Conservation (phyloP, 225 moss, liverwort and hornwort genomes). For the Antitrichia curtipendula region DNA sequence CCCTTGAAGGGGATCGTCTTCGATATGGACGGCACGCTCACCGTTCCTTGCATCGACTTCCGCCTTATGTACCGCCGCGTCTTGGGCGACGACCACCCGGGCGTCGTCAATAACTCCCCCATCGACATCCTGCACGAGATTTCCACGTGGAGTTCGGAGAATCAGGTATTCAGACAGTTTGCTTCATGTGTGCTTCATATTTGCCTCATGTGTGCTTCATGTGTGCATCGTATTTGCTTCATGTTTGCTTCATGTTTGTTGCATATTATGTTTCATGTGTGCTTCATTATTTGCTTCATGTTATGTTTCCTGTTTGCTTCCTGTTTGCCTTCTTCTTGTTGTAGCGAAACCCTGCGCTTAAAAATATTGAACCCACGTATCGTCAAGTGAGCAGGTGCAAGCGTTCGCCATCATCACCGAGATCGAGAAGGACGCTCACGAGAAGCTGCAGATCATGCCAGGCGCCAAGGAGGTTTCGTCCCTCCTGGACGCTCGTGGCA, state of each 20-base stretch:
- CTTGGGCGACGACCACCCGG: conserved; percentile 29
- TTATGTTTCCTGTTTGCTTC: background rate
- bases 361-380: background rate
- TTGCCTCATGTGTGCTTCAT: background rate
- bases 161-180: background rate
- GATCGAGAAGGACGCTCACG: conserved; percentile 33
- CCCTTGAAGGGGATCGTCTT: conserved; percentile 28
- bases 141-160: conserved; percentile 21
- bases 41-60: conserved; percentile 47
- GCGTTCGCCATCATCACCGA: conserved; percentile 32
- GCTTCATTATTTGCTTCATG: background rate
- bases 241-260: background rate
- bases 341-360: background rate
- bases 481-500: conserved; percentile 15
- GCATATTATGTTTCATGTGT: background rate
- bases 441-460: conserved; percentile 39
- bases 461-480: conserved; percentile 22
- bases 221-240: background rate
- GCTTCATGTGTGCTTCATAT: background rate
- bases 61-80: conserved; percentile 33
- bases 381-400: background rate
- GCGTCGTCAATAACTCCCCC: conserved; percentile 16
- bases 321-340: background rate
- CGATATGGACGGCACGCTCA: conserved; percentile 56
- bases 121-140: conserved; percentile 52